These are phyloP conservation scores for Spencermartinsiella ligniputridi DNA, from an alignment of 1,139 yeast genomes.

Conservation along the genomic window DNA sequence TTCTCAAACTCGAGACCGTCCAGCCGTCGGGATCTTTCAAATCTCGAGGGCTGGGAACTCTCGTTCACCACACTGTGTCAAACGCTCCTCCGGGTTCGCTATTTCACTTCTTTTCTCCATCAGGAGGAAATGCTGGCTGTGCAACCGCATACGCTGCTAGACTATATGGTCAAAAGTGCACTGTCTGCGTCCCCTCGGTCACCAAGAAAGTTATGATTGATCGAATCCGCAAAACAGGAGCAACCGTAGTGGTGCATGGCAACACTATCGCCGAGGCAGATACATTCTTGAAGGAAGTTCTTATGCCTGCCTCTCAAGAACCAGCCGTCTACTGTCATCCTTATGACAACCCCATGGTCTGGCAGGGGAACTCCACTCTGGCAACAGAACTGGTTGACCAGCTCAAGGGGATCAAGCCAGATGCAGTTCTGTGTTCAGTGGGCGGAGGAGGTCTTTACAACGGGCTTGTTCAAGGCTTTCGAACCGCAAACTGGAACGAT, in stretches of 20 bases:
- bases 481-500: constrained; percentile 37
- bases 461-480: constrained; percentile 59
- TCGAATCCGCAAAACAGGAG: constrained; percentile 47
- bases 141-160: constrained; percentile 66
- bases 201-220: constrained; percentile 43
- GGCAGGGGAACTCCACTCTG: constrained; percentile 66
- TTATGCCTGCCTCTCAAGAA: constrained; percentile 28
- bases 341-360: constrained; percentile 57
- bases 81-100: constrained; percentile 25
- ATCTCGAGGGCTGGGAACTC: constrained; percentile 43
- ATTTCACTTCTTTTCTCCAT: constrained; percentile 56
- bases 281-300: constrained; percentile 41
- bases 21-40: constrained; percentile 75
- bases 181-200: constrained; percentile 58
- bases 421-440: constrained; percentile 62
- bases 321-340: constrained; percentile 61
- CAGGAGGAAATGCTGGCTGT: constrained; percentile 80
- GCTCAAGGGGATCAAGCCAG: constrained; percentile 38
- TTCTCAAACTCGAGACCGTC: constrained; percentile 55
- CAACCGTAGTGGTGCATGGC: constrained; percentile 54
- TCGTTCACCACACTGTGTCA: constrained; percentile 29
- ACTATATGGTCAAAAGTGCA: constrained; percentile 42
- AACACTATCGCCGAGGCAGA: constrained; percentile 63
- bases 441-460: constrained; percentile 75
- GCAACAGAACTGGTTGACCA: constrained; percentile 54